These are phyloP conservation scores for Serendipita indica DNA, from an alignment of 768 basidiomycete species.

Conservation along the genomic window DNA sequence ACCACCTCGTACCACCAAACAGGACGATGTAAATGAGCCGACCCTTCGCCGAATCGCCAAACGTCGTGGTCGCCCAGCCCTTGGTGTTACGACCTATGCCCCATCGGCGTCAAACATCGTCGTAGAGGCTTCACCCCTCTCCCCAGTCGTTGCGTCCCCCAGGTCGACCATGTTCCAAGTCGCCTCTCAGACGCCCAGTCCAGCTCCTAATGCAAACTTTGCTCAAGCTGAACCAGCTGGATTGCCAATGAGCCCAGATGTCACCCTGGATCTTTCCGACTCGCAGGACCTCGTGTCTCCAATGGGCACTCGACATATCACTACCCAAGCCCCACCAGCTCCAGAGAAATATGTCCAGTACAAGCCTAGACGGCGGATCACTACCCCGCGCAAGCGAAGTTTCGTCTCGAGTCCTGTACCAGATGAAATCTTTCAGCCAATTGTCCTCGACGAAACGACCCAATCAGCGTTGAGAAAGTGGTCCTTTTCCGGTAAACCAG, in stretches of 20 bases:
- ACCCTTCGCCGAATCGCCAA: not conserved
- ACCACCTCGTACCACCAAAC: not conserved
- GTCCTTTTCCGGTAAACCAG: no score
- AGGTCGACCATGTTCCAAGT: not conserved
- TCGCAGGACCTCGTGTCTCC: not conserved
- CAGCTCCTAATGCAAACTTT: not conserved
- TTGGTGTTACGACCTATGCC: not conserved
- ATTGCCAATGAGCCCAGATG: not conserved
- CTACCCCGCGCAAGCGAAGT: not conserved
- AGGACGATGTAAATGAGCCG: not conserved
- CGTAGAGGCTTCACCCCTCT: not conserved
- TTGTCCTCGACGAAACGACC: no score
- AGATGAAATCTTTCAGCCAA: no score
- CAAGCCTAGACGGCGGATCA: not conserved
- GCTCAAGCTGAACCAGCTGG: not conserved
- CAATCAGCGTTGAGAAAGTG: no score
- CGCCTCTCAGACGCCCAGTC: not conserved
- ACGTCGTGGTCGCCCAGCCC: not conserved
- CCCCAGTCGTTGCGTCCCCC: slow-evolving; percentile 1
- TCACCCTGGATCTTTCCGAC: not conserved
- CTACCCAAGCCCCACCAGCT: not conserved
- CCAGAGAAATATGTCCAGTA: not conserved
- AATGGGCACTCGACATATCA: not conserved
- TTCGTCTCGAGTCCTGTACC: no score
- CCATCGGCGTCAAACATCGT: not conserved